Evolutionary conservation across 768 basidiomycete species (phyloP).

Genomic region (Rhizopogon rudus): DNA sequence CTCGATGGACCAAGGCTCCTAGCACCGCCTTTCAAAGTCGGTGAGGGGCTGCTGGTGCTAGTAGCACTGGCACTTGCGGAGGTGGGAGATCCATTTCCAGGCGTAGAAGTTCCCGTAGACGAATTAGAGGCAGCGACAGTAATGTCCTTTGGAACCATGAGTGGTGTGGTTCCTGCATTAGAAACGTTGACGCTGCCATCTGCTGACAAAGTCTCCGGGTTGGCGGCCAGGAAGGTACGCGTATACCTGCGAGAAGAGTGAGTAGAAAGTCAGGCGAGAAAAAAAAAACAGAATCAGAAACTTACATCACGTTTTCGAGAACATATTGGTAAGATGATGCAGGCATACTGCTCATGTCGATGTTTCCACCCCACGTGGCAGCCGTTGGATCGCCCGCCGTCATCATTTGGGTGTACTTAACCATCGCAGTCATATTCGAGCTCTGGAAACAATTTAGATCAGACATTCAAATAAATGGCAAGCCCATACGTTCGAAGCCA

Average conservation of each 20-base stretch:
- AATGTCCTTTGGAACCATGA: slow-evolving; percentile 61
- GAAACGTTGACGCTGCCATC: slow-evolving; percentile 51
- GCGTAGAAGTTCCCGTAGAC: slow-evolving; percentile 23
- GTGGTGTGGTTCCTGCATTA: slow-evolving; percentile 35
- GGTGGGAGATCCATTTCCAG: slow-evolving; percentile 15
- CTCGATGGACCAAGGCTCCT: slow-evolving; percentile 42
- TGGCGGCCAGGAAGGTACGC: slow-evolving; percentile 39
- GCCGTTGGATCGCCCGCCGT: slow-evolving; percentile 46
- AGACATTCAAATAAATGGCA: background rate
- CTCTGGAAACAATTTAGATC: slow-evolving; percentile 28
- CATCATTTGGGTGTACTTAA: slow-evolving; percentile 41
- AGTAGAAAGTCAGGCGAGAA: slow-evolving; percentile 2
- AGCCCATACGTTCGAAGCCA: slow-evolving; percentile 39
- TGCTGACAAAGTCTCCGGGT: slow-evolving; percentile 44
- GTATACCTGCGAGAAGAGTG: slow-evolving; percentile 25
- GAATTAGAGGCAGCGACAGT: slow-evolving; percentile 32
- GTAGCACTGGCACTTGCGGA: slow-evolving; percentile 17
- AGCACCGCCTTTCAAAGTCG: slow-evolving; percentile 36
- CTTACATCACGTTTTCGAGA: slow-evolving; percentile 53
- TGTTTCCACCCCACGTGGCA: slow-evolving; percentile 55
- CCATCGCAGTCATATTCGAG: slow-evolving; percentile 53
- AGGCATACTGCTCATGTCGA: slow-evolving; percentile 54
- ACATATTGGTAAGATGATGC: slow-evolving; percentile 43
- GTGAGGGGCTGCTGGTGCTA: slow-evolving; percentile 1
- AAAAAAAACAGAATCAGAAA: background rate